Evolutionary conservation across 352 stramenopile species (phyloP).

Genomic region (Pythium aquatile): DNA sequence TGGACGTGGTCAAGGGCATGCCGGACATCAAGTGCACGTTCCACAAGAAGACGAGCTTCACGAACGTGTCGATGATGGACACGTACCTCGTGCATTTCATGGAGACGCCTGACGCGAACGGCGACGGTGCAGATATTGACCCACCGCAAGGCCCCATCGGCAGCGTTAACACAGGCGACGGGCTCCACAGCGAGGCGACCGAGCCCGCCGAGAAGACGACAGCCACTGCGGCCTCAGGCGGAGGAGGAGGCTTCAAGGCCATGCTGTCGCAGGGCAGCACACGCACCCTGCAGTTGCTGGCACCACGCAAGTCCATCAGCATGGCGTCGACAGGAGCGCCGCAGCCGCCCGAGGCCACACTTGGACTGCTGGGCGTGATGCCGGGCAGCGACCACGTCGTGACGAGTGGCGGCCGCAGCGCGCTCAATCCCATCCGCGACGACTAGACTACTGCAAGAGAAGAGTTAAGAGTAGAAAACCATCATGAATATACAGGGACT

Average conservation of each 20-base stretch:
- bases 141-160: conserved; percentile 18
- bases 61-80: conserved; percentile 79
- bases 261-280: conserved; percentile 28
- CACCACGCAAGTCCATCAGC: conserved; percentile 19
- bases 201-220: conserved; percentile 13
- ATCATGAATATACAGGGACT: no score
- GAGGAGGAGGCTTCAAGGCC: conserved; percentile 16
- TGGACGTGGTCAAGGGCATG: conserved; percentile 84
- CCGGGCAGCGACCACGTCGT: conserved; percentile 1
- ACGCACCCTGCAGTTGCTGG: conserved; percentile 29
- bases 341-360: not conserved
- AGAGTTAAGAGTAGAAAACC: no score
- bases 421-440: conserved; percentile 8
- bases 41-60: conserved; percentile 81
- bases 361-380: conserved; percentile 5
- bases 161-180: conserved; percentile 25
- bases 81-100: conserved; percentile 84
- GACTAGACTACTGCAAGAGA: not conserved
- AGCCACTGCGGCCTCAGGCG: no score
- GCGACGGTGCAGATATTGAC: not conserved
- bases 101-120: conserved; percentile 32
- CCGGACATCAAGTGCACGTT: conserved; percentile 80
- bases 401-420: conserved; percentile 3
- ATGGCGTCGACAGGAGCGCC: not conserved
- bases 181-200: conserved; percentile 1